Conservation (phyloP, 2,329 filamentous ascomycete species). For the Sporothrix humicola region DNA sequence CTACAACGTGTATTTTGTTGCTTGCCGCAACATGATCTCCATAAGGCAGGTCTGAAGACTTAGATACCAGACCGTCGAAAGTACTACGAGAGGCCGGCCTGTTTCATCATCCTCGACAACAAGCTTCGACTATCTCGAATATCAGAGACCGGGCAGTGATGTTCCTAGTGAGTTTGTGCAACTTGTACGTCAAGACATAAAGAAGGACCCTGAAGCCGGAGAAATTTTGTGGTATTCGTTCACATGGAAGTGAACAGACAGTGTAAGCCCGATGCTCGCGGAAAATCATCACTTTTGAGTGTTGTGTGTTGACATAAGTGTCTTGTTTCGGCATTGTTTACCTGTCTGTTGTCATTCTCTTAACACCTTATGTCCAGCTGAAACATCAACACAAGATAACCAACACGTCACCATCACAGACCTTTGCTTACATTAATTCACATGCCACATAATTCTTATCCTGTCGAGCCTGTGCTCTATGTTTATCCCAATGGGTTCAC, state of each 20-base stretch:
- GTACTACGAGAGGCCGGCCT: not conserved
- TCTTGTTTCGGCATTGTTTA: not conserved
- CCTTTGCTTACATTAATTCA: not conserved
- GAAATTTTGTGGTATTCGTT: too few relatives aligned
- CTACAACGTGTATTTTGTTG: not conserved
- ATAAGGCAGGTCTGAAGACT: not conserved
- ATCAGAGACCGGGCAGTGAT: not conserved
- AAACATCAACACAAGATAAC: not conserved
- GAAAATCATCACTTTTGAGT: not conserved
- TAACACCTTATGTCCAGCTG: not conserved
- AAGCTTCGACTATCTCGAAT: not conserved
- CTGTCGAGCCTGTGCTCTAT: not conserved
- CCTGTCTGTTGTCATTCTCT: not conserved
- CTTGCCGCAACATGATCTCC: not conserved
- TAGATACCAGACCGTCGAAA: not conserved
- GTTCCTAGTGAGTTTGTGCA: too few relatives aligned
- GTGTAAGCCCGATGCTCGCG: not conserved
- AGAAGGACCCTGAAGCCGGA: not conserved
- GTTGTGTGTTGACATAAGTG: not conserved
- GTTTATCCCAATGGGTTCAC: not conserved
- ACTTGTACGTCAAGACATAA: too few relatives aligned
- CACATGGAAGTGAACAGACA: too few relatives aligned
- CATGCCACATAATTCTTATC: conserved; percentile 1
- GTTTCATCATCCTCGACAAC: not conserved
- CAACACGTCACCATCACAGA: not conserved